A percentile compares a stretch with the other conserved stretches of the same genome.
phyloP scores from a whole-genome alignment of 805 yeast species.

The Ogataea methylovora region DNA sequence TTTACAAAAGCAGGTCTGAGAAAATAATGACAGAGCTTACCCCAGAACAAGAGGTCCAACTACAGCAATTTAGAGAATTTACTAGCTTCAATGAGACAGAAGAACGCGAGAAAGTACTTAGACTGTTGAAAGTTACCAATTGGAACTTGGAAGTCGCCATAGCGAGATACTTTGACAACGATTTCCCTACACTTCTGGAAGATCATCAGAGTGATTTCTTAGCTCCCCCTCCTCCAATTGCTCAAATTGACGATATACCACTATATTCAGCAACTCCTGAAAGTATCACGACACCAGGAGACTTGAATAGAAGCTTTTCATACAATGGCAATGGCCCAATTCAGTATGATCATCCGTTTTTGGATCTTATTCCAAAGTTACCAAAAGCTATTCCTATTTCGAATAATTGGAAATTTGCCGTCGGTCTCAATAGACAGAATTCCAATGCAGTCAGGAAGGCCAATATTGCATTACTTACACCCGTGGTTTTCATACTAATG shows the following conservation, averaged over 20 bases:
- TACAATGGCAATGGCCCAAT: too few species aligned
- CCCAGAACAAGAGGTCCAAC: slow-evolving; percentile 32
- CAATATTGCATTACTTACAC: slow-evolving; percentile 15
- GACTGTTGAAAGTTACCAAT: slow-evolving; percentile 41
- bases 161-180: slow-evolving; percentile 54
- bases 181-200: slow-evolving; percentile 27
- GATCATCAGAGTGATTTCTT: slow-evolving; percentile 5
- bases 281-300: neutral
- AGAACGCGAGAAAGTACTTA: slow-evolving; percentile 37
- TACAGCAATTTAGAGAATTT: slow-evolving; percentile 43
- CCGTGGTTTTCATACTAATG: slow-evolving; percentile 44
- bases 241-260: neutral
- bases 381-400: slow-evolving; percentile 29
- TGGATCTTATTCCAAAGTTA: slow-evolving; percentile 23
- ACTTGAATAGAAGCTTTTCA: too few species aligned
- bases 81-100: slow-evolving; percentile 38
- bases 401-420: slow-evolving; percentile 28
- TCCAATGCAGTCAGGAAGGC: neutral
- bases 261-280: neutral
- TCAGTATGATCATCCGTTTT: slow-evolving; percentile 13
- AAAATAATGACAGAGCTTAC: slow-evolving; percentile 16
- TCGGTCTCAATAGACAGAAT: slow-evolving; percentile 16
- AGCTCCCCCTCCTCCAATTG: slow-evolving; percentile 9
- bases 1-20: slow-evolving; percentile 3
- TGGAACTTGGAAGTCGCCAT: slow-evolving; percentile 59